Conservation (phyloP, 2,329 filamentous ascomycete species). For the Pseudohalonectria lignicola region DNA sequence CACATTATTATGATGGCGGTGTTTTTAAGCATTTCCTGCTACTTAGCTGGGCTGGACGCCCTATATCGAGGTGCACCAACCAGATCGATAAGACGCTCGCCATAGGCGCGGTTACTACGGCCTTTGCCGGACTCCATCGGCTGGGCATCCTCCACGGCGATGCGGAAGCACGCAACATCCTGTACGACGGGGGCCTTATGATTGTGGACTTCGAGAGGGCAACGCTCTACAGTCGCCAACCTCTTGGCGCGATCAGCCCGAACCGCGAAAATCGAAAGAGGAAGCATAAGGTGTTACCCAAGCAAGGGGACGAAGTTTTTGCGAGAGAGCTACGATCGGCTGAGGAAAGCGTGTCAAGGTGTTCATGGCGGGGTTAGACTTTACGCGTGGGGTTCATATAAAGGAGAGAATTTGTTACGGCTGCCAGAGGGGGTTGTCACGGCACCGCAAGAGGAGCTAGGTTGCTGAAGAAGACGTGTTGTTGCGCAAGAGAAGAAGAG, state of each 20-base stretch:
- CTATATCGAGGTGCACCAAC: slow-evolving; percentile 12
- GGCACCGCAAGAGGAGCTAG: no score
- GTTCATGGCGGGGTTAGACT: no score
- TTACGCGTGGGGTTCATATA: no score
- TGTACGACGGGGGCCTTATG: neutral
- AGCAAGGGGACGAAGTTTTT: neutral
- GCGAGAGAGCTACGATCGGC: neutral
- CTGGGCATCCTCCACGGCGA: slow-evolving; percentile 5
- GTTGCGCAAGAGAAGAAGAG: no score
- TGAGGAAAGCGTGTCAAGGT: neutral
- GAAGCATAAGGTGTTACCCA: neutral
- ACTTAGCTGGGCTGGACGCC: slow-evolving; percentile 16
- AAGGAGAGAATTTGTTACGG: no score
- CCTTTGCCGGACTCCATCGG: slow-evolving; percentile 2
- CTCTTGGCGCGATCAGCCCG: neutral
- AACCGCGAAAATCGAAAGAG: neutral
- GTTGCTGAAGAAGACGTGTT: no score
- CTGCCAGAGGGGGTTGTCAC: no score
- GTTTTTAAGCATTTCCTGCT: slow-evolving; percentile 7
- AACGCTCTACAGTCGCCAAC: slow-evolving; percentile 6
- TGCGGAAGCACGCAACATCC: neutral
- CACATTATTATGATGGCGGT: slow-evolving; percentile 5
- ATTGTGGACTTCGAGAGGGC: slow-evolving; percentile 19
- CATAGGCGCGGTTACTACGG: neutral
- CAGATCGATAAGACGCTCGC: slow-evolving; percentile 1